Percentiles rank a stretch among this genome's conserved stretches.
phyloP scores from a whole-genome alignment of 2,329 filamentous ascomycete genomes.

The Diaporthe vaccinii region DNA sequence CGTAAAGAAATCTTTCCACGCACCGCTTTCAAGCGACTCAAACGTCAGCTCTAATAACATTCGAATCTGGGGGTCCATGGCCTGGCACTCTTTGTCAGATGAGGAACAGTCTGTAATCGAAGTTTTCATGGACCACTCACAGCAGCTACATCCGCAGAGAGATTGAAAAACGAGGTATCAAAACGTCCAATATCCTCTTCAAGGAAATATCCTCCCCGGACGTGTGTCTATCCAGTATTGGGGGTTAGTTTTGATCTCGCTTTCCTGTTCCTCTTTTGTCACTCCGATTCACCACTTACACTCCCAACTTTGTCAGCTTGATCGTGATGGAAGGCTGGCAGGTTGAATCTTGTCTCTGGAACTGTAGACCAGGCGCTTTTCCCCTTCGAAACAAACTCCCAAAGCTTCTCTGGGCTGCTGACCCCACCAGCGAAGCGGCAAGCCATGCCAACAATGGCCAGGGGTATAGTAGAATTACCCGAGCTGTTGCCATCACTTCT shows the following conservation, averaged over 20 bases:
- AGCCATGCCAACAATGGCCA: constrained; percentile 38
- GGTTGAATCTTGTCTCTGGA: background rate
- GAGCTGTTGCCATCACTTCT: background rate
- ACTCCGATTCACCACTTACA: background rate
- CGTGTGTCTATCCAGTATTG: background rate
- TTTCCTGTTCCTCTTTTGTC: background rate
- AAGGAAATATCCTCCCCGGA: constrained; percentile 47
- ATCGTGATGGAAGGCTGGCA: background rate
- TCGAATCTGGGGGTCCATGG: constrained; percentile 52
- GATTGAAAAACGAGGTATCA: constrained; percentile 49
- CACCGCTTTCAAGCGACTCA: constrained; percentile 49
- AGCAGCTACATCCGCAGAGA: constrained; percentile 48
- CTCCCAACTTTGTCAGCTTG: background rate
- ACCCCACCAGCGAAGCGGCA: constrained; percentile 55
- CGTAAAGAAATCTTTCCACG: background rate
- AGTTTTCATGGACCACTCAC: background rate
- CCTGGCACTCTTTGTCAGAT: background rate
- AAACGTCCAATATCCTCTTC: constrained; percentile 47
- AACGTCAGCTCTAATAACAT: constrained; percentile 50
- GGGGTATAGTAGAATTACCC: background rate
- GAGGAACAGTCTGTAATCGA: background rate
- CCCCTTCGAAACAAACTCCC: constrained; percentile 42
- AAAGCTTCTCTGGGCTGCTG: constrained; percentile 51
- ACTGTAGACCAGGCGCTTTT: background rate
- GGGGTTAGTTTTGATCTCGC: background rate